Evolutionary conservation across 2,329 filamentous ascomycete genomes (phyloP), one percentile per base, ranked within the genome.

Genomic region (Tolypocladium nubicola): DNA sequence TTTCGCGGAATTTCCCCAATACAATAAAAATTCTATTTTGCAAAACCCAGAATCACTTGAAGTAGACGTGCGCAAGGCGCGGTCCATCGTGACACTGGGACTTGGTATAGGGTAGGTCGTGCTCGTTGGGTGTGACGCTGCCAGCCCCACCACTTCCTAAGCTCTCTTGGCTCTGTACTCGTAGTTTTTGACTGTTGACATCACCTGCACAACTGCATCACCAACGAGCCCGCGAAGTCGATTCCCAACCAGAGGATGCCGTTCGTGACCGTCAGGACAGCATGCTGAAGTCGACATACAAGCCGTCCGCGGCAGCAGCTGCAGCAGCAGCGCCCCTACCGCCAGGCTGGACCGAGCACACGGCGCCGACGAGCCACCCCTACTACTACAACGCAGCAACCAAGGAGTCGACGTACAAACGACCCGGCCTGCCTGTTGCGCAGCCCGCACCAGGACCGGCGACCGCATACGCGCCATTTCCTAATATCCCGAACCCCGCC

Each of bases 291-390:
- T 89, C 87, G 23, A 92, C 89, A n/a, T 85, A 92, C 71, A 84
- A 82, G 59, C 79, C 84, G 26, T 79, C 81, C 11, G 65, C 73
- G 52, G 68, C 71, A 57, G 59, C 73, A 9, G 65, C 62, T 1
- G 63, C 59, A 10, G 63, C 64, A 21, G 68, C 74, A 41, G 77
- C 82, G 52, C 83, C 88, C 40, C 77, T 97, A 1, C 87, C 86
- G 35, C 79, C 86, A 49, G 91, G 90, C 61, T 97, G 92, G 92
- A 90, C 88, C n/a, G 89, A 96, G 71, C 91, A 97, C 74, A 92
- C 86, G 73, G 90, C 92, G 55, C 92, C 91, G 7, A 87, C 87
- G 54, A 90, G 90, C 5, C 91, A 96, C 71, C 80, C 80, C 35
- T 97, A 96, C 75, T 97, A 92, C 73, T 94, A 95, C 76, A 87